A percentile compares a stretch with the other conserved stretches of the same genome.
Evolutionary conservation across 768 basidiomycete species (phyloP).

Genomic region (Agaricus blazei): DNA sequence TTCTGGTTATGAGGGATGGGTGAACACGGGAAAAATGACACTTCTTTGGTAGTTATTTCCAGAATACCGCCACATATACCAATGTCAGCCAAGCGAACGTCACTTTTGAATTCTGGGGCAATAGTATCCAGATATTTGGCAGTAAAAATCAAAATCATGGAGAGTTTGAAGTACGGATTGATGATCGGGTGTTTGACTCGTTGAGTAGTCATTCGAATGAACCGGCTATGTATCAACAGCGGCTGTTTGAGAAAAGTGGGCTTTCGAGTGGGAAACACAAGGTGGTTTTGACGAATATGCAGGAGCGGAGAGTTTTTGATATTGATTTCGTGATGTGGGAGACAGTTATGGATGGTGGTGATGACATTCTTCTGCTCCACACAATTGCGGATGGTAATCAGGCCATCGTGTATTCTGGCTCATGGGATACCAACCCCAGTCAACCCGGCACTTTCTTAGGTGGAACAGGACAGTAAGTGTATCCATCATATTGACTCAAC

Average conservation of each 20-base stretch:
- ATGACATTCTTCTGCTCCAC: conserved; percentile 20
- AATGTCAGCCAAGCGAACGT: conserved; percentile 24
- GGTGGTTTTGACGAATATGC: conserved; percentile 29
- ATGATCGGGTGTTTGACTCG: conserved; percentile 23
- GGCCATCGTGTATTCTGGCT: conserved; percentile 29
- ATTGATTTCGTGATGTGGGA: conserved; percentile 42
- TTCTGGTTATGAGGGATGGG: neutral
- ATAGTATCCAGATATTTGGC: conserved; percentile 43
- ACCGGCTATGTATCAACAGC: conserved; percentile 31
- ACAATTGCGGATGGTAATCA: conserved; percentile 30
- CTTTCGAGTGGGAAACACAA: conserved; percentile 31
- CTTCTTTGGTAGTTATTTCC: conserved; percentile 23
- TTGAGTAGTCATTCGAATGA: conserved; percentile 22
- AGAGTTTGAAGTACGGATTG: conserved; percentile 35
- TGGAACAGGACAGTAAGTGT: conserved; percentile 39
- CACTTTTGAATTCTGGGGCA: conserved; percentile 44
- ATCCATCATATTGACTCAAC: neutral
- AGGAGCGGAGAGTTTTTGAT: conserved; percentile 27
- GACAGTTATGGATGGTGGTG: conserved; percentile 20
- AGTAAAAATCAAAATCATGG: conserved; percentile 45
- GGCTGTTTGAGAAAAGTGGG: conserved; percentile 30
- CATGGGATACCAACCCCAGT: conserved; percentile 28
- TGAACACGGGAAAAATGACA: neutral
- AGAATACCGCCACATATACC: conserved; percentile 35
- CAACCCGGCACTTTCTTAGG: conserved; percentile 37